Conservation (phyloP, 768 basidiomycete species). For the Dendrothele bispora region DNA sequence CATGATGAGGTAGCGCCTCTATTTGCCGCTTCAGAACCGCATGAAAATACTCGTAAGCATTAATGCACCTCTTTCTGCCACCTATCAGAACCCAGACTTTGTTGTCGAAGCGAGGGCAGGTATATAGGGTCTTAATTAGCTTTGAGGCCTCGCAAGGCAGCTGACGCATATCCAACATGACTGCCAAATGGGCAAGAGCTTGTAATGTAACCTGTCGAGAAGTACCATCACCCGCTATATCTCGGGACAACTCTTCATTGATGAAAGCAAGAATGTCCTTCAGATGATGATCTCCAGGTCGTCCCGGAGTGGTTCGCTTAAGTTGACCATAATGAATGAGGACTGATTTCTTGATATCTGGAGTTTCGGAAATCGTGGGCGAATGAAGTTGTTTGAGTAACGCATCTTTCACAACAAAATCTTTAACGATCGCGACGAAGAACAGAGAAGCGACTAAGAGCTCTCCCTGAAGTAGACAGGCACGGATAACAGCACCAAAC, state of each 20-base stretch:
- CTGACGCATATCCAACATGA: conserved; percentile 48
- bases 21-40: conserved; percentile 43
- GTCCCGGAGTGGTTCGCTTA: conserved; percentile 7
- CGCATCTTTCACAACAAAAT: conserved; percentile 37
- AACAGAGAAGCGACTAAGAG: conserved; percentile 51
- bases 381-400: conserved; percentile 19
- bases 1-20: conserved; percentile 25
- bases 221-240: conserved; percentile 12
- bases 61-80: conserved; percentile 25
- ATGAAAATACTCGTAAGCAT: conserved; percentile 50
- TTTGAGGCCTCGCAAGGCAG: conserved; percentile 45
- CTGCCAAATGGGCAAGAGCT: conserved; percentile 58
- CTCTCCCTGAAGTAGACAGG: conserved; percentile 53
- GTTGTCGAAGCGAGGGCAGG: conserved; percentile 39
- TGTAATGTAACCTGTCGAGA: conserved; percentile 45
- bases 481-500: conserved; percentile 42
- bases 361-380: background rate
- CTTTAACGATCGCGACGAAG: conserved; percentile 48
- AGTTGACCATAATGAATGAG: background rate
- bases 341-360: background rate
- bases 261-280: conserved; percentile 33
- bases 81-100: conserved; percentile 34
- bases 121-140: conserved; percentile 48
- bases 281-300: conserved; percentile 15
- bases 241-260: conserved; percentile 28